Base-by-base conservation (phyloP, 495 filamentous ascomycete genomes). In the Penicillium cinerascens region DNA sequence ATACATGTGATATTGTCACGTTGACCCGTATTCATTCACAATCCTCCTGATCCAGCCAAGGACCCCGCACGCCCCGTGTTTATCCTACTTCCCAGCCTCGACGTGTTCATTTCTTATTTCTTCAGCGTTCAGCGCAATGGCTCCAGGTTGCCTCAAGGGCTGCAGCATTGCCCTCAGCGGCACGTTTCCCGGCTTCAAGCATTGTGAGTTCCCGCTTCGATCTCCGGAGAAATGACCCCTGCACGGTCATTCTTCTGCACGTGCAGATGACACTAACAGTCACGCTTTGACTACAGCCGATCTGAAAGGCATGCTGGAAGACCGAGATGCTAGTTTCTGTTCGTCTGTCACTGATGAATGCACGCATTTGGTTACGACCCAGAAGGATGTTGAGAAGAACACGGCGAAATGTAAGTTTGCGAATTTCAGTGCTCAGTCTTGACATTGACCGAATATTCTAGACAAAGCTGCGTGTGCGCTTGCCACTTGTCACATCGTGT, bases 341-440 rank as follows among this genome's bases (percentile, higher is more conserved):
- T 67, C 58, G 16, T 53, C 68, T 0, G 72, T 87, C 17, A 74
- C 71, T 7, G 55, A 67, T 9, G 57, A 69, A 5, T 80, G 78
- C 5, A 89, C 84, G 0, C 84, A 88, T 55, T 63, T 90, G 0
- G 53, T 90, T 18, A 76, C 80, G 0, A 82, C 75, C 1, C 63
- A 75, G 15, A 67, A 63, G 27, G 82, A 85, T 37, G 74, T 77
- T 22, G 73, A 76, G 20, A 84, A 82, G 38, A 62, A 69, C 0
- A 59, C 60, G 9, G 38, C 54, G 25, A 77, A 76, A 51, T 71
- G 74, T 77, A 47, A 58, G 70, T 44, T 20, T 4, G 7, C 35
- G 9, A 11, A n/a, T 26, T 9, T n/a, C 3, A 8, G 1, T 26
- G 2, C n/a, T 9, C 11, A 33, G 6, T 4, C 16, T 27, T 26